These are phyloP conservation scores for Cladosporium sp. DNA, from an alignment of 2,329 filamentous ascomycete species.

Conservation along the genomic window DNA sequence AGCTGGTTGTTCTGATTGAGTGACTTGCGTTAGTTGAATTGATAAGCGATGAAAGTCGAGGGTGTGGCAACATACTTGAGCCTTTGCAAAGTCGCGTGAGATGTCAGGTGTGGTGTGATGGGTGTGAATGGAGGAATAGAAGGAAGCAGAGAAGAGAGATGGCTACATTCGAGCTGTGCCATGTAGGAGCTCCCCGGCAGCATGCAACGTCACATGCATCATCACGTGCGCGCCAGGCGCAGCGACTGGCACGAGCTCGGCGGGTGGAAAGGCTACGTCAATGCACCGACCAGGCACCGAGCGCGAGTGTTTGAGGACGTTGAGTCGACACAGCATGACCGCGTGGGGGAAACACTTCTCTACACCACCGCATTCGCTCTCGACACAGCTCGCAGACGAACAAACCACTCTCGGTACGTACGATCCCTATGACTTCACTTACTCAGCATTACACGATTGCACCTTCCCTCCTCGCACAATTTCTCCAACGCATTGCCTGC, in stretches of 20 bases:
- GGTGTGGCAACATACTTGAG: background rate
- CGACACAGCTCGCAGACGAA: background rate
- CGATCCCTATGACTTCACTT: background rate
- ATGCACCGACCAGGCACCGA: background rate
- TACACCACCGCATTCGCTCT: background rate
- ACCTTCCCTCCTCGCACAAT: background rate
- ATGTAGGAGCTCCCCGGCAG: background rate
- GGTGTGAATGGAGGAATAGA: background rate
- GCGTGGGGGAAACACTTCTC: background rate
- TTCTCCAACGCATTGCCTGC: background rate
- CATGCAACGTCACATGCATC: background rate
- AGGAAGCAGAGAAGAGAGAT: background rate
- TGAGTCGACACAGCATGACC: background rate
- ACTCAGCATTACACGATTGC: background rate
- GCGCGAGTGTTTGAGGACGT: conserved; percentile 1
- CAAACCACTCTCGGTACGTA: background rate
- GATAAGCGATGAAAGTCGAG: too few species aligned
- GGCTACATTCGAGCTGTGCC: background rate
- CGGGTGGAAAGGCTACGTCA: background rate
- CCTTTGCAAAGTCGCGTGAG: background rate
- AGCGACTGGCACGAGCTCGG: background rate
- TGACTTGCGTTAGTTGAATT: too few species aligned
- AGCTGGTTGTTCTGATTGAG: background rate
- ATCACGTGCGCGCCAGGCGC: background rate
- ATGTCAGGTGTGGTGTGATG: background rate